These are phyloP conservation scores for Brassica nigra DNA, from an alignment of 345 rosid genomes.

Conservation along the genomic window DNA sequence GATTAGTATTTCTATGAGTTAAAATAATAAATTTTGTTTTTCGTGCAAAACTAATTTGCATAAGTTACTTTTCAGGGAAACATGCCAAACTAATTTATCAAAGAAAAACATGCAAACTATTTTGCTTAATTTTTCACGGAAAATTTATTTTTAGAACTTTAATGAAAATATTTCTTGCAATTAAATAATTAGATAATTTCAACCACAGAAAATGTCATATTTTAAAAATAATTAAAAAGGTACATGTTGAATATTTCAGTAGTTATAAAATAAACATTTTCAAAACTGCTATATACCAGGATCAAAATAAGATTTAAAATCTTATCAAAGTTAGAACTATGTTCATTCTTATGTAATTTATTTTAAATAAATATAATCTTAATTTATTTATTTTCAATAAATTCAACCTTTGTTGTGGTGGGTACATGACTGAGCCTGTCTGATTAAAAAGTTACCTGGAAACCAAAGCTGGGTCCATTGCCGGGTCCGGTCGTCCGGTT, in stretches of 20 bases:
- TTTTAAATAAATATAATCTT: no score
- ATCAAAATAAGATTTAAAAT: neutral
- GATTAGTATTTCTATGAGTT: neutral
- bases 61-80: neutral
- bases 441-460: neutral
- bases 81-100: neutral
- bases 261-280: neutral
- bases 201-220: neutral
- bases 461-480: slow-evolving; percentile 51
- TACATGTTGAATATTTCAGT: neutral
- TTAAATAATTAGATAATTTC: neutral
- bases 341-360: neutral
- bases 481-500: slow-evolving; percentile 53
- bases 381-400: neutral
- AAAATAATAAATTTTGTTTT: neutral
- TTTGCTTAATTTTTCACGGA: neutral
- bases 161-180: neutral
- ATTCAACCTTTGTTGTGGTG: neutral
- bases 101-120: neutral
- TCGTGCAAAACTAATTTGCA: neutral
- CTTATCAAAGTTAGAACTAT: neutral
- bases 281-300: neutral
- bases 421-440: neutral
- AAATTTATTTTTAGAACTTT: neutral
- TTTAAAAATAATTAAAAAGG: neutral